Evolutionary conservation across 805 yeast genomes (phyloP), one percentile per base, ranked within the genome.

Genomic region (Barnettozyma botsteinii): DNA sequence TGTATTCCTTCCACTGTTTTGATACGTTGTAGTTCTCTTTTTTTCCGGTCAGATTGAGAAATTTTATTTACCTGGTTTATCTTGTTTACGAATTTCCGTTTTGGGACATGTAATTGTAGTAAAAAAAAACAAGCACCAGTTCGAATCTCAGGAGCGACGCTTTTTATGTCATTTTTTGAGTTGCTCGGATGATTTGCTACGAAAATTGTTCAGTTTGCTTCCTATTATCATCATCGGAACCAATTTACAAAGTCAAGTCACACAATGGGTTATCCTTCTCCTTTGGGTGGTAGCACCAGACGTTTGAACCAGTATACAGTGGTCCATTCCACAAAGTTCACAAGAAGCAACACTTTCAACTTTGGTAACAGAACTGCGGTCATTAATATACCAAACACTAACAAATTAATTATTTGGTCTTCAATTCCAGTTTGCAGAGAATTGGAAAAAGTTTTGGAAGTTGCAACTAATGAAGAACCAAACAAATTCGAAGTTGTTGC

Each of bases 401-500:
- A 56, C 11, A 52, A 60, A 27, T 55, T 73, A 30, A 47, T 72
- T 7, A 71, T 77, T n/a, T 78, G 78, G 73, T 69, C 78, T 4
- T 73, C 81, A 2, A 61, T 78, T 23, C 84, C 84, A 4, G 69
- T 71, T 49, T 73, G 76, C 4, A 62, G 61, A 3, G 69, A 62
- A 20, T 72, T 73, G 6, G 60, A 61, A 21, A 58, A 60, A 28
- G 66, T 72, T 2, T 45, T 77, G 37, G 53, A 62, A 39, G 44
- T 64, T 17, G 49, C 62, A 9, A 55, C 64, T 3, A 64, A 63
- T 6, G 61, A 61, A 18, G 56, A 59, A 5, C 58, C 64, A 1
- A 58, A 59, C 33, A 42, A 60, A 9, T 50, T 57, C 23, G 65
- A 67, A 20, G 65, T 78, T 23, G 57, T 71, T 4, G 72, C 77